Base-by-base conservation (phyloP, 2,329 filamentous ascomycete genomes). In the Colletotrichum sidae region DNA sequence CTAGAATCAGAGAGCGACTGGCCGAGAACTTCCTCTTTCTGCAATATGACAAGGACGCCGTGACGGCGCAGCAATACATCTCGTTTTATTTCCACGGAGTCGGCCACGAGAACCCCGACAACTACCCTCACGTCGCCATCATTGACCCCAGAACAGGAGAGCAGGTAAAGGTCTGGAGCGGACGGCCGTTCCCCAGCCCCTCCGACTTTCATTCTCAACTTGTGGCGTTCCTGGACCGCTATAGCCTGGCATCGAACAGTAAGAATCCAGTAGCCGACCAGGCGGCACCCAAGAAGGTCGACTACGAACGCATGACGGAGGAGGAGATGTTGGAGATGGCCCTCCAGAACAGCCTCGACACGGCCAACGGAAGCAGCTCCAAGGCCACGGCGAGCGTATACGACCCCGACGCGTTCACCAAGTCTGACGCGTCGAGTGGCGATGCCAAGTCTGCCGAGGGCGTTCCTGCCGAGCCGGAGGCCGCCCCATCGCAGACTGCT, bases 261-360 rank as follows among this genome's bases (percentile, higher is more conserved):
- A 97, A 96, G 80, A 99, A 99, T 74, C 96, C 96, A 0, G 93
- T 99, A 5, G 91, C 93, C 33, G 91, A 89, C 75, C 83, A 90
- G 58, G 93, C 92, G 76, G 84, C 89, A 3, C 83, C 87, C 50
- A 90, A 90, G 74, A 84, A 87, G 55, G 84, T 92, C 59, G 92
- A 95, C 69, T 87, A 97, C 2, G 91, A 92, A 64, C 89, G 92
- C 44, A 95, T 99, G 90, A 97, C 93, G 0, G 96, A 99, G 75
- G 94, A 98, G 54, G 94, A 99, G 80, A 97, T 97, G 94, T 82
- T 99, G 70, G 92, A 97, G 77, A 90, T 97, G 86, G 96, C 96
- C 0, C 78, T 99, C 74, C 89, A 94, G 76, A 96, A 96, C 79
- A 97, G 94, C 74, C 81, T 98, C 50, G 90, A 88, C 12, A 86